phyloP scores from a whole-genome alignment of 352 stramenopile species.

The Phytophthora megakarya region DNA sequence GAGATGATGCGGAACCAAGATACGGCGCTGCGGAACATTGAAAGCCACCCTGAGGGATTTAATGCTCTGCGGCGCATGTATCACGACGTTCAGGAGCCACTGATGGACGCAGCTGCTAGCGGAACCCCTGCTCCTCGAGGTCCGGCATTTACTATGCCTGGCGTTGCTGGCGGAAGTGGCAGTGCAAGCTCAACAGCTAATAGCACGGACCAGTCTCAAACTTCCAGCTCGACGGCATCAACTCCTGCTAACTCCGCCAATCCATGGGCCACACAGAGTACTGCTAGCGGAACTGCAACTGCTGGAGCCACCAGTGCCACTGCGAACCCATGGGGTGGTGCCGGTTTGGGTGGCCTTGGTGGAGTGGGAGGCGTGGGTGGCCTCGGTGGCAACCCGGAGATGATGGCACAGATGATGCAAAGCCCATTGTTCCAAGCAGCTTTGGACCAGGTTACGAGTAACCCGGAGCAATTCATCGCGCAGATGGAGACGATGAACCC shows the following conservation, averaged over 20 bases:
- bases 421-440: constrained; percentile 87
- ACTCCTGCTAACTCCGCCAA: constrained; percentile 43
- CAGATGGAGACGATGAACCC: constrained; percentile 92
- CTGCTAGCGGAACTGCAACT: constrained; percentile 18
- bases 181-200: constrained; percentile 27
- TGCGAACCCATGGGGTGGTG: constrained; percentile 73
- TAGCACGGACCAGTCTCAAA: constrained; percentile 28
- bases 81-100: constrained; percentile 94
- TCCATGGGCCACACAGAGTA: constrained; percentile 55
- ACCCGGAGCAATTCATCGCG: constrained; percentile 76
- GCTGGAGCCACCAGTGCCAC: constrained; percentile 27
- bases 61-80: constrained; percentile 96
- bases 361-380: constrained; percentile 37
- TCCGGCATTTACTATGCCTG: constrained; percentile 86
- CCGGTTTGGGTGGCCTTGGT: constrained; percentile 32
- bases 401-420: constrained; percentile 87
- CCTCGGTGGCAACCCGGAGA: constrained; percentile 58
- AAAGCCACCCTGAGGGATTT: constrained; percentile 97
- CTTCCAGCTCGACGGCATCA: constrained; percentile 25
- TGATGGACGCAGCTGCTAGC: constrained; percentile 91
- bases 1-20: constrained; percentile 98
- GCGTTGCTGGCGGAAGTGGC: constrained; percentile 55
- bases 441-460: constrained; percentile 82
- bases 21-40: constrained; percentile 96
- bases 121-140: constrained; percentile 49